A percentile compares a stretch with the other conserved stretches of the same genome.
phyloP scores from a whole-genome alignment of 805 yeast species.

The Saccharomycopsis babjevae region DNA sequence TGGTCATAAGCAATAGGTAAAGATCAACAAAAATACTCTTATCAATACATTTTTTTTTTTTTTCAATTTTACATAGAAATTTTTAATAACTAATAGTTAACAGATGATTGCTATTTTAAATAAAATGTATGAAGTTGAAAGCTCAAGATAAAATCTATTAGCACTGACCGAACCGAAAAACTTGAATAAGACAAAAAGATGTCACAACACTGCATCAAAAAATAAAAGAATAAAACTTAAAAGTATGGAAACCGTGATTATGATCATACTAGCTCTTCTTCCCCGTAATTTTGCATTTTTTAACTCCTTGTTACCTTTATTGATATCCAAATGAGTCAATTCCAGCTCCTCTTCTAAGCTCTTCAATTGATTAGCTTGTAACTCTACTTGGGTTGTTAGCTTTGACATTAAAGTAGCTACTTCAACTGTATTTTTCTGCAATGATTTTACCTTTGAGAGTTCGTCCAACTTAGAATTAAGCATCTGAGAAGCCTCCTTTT shows the following conservation, averaged over 20 bases:
- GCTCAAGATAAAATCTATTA: no score
- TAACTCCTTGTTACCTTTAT: slow-evolving; percentile 32
- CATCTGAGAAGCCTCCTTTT: slow-evolving; percentile 30
- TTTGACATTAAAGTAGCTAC: slow-evolving; percentile 35
- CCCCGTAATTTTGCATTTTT: slow-evolving; percentile 33
- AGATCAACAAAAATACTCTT: not conserved
- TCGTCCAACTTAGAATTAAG: slow-evolving; percentile 30
- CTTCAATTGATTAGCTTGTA: slow-evolving; percentile 33
- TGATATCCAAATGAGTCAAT: slow-evolving; percentile 31
- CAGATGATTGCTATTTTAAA: no score
- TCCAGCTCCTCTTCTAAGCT: slow-evolving; percentile 33
- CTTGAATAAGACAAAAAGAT: not conserved
- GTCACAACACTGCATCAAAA: slow-evolving; percentile 22
- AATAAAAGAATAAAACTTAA: slow-evolving; percentile 25
- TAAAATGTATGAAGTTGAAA: no score
- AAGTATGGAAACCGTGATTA: slow-evolving; percentile 25
- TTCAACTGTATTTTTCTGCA: slow-evolving; percentile 36
- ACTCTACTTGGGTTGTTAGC: slow-evolving; percentile 33
- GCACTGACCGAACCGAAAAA: not conserved
- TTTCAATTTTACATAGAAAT: not conserved
- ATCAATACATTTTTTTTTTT: not conserved
- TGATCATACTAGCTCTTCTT: slow-evolving; percentile 25
- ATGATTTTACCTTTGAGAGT: slow-evolving; percentile 33
- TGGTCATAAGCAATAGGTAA: not conserved
- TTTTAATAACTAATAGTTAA: not conserved